Percentiles rank a stretch among this genome's conserved stretches.
These are phyloP conservation scores for Rhizophagus sp. DNA, from an alignment of 192 early-diverging fungal species.

Conservation along the genomic window DNA sequence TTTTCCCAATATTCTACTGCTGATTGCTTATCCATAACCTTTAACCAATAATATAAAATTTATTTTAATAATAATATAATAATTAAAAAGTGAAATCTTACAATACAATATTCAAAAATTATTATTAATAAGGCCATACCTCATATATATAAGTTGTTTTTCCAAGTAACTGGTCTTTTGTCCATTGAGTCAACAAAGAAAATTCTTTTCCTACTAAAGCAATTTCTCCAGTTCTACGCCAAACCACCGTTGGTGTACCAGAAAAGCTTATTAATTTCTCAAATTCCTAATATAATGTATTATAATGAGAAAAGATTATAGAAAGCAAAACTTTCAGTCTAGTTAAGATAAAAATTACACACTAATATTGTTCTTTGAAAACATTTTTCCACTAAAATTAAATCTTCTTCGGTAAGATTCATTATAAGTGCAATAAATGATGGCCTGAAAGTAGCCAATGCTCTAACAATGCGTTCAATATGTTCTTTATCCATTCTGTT, in stretches of 20 bases:
- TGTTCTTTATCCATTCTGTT: constrained; percentile 83
- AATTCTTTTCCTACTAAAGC: constrained; percentile 96
- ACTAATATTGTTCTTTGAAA: constrained; percentile 88
- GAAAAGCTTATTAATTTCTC: constrained; percentile 95
- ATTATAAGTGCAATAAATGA: constrained; percentile 92
- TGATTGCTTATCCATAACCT: constrained; percentile 92
- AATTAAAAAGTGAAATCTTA: too few species aligned
- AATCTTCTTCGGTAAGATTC: constrained; percentile 91
- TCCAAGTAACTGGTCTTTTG: constrained; percentile 75
- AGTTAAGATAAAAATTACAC: constrained; percentile 12
- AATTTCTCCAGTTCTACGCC: constrained; percentile 96
- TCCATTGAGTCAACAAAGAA: constrained; percentile 90
- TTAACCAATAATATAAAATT: constrained; percentile 25
- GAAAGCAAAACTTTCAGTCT: constrained; percentile 3
- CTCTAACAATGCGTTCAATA: constrained; percentile 86
- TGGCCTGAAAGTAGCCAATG: constrained; percentile 87
- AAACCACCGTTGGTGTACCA: constrained; percentile 94
- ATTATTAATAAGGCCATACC: constrained; percentile 32
- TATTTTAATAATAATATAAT: neutral
- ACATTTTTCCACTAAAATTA: constrained; percentile 96
- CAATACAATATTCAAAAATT: neutral
- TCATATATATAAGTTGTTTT: constrained; percentile 85
- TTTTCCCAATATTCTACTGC: constrained; percentile 96
- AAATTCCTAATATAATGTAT: constrained; percentile 67
- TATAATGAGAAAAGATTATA: constrained; percentile 10